phyloP scores from a whole-genome alignment of 2,329 filamentous ascomycete genomes.

The Colletotrichum sp. region DNA sequence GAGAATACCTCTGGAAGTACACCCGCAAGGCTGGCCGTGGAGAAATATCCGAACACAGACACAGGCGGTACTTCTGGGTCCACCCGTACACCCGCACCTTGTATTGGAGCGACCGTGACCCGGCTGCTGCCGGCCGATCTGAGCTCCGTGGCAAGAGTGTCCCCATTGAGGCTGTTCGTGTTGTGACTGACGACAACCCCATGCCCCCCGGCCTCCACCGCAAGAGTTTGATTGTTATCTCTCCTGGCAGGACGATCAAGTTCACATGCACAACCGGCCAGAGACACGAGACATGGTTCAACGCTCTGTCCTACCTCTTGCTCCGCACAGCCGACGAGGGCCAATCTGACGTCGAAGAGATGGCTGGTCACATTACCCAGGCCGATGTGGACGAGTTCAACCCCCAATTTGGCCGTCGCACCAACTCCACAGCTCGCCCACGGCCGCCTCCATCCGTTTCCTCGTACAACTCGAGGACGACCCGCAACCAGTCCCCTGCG shows the following conservation, averaged over 20 bases:
- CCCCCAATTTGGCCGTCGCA: constrained; percentile 54
- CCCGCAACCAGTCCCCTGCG: constrained; percentile 67
- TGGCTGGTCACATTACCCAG: constrained; percentile 59
- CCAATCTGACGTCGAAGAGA: constrained; percentile 65
- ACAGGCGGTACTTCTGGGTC: constrained; percentile 98
- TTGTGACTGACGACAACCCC: constrained; percentile 93
- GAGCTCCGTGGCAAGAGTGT: constrained; percentile 88
- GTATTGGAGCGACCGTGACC: constrained; percentile 95
- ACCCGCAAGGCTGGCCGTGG: constrained; percentile 91
- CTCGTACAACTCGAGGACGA: constrained; percentile 79
- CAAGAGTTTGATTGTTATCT: constrained; percentile 90
- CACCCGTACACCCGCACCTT: constrained; percentile 95
- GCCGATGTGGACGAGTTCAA: constrained; percentile 83
- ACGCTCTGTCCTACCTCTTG: constrained; percentile 90
- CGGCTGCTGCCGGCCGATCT: constrained; percentile 74
- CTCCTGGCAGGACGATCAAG: constrained; percentile 86
- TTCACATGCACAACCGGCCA: constrained; percentile 95
- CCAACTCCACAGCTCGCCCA: constrained; percentile 40
- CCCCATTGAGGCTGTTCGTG: constrained; percentile 88
- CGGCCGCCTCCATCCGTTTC: constrained; percentile 70
- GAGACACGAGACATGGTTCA: constrained; percentile 98
- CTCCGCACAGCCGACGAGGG: constrained; percentile 73
- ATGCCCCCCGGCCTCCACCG: constrained; percentile 93
- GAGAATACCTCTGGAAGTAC: constrained; percentile 99
- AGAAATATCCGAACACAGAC: constrained; percentile 86